phyloP scores from a whole-genome alignment of 306 rosid species.

The Vigna nakashimae region DNA sequence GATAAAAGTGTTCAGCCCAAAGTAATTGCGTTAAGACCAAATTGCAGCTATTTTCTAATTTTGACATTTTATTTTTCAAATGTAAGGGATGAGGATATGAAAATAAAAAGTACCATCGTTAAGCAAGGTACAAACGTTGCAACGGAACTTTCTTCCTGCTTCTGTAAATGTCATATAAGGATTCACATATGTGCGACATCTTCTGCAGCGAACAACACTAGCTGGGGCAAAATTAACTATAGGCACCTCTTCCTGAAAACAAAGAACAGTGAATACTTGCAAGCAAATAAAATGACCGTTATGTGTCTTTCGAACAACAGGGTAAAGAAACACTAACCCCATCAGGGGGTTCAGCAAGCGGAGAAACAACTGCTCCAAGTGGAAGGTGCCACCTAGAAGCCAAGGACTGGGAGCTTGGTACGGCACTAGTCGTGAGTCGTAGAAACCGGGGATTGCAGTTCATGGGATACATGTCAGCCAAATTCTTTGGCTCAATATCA shows the following conservation, averaged over 20 bases:
- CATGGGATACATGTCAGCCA: slow-evolving; percentile 66
- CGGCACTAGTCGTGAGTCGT: slow-evolving; percentile 82
- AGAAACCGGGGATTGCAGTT: slow-evolving; percentile 83
- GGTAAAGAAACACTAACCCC: slow-evolving; percentile 71
- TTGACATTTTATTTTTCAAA: slow-evolving; percentile 5
- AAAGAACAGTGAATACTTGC: slow-evolving; percentile 37
- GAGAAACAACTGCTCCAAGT: slow-evolving; percentile 97
- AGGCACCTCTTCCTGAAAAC: slow-evolving; percentile 88
- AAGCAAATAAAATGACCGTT: slow-evolving; percentile 23
- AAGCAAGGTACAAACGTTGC: slow-evolving; percentile 88
- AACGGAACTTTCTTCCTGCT: slow-evolving; percentile 95
- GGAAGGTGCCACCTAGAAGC: slow-evolving; percentile 99
- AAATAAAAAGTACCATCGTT: slow-evolving; percentile 83
- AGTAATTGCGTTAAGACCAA: slow-evolving; percentile 2
- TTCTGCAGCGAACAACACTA: slow-evolving; percentile 94
- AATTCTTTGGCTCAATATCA: slow-evolving; percentile 74
- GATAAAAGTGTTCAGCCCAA: slow-evolving; percentile 13
- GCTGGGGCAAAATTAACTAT: slow-evolving; percentile 80
- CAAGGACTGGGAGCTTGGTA: slow-evolving; percentile 95
- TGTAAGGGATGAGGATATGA: slow-evolving; percentile 31
- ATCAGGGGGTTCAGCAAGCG: slow-evolving; percentile 92
- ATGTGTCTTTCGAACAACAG: slow-evolving; percentile 32
- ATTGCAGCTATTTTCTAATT: slow-evolving; percentile 25
- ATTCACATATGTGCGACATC: slow-evolving; percentile 96
- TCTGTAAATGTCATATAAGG: slow-evolving; percentile 94